Evolutionary conservation across 768 basidiomycete genomes (phyloP), one percentile per base, ranked within the genome.

Genomic region (Serendipita sp.): DNA sequence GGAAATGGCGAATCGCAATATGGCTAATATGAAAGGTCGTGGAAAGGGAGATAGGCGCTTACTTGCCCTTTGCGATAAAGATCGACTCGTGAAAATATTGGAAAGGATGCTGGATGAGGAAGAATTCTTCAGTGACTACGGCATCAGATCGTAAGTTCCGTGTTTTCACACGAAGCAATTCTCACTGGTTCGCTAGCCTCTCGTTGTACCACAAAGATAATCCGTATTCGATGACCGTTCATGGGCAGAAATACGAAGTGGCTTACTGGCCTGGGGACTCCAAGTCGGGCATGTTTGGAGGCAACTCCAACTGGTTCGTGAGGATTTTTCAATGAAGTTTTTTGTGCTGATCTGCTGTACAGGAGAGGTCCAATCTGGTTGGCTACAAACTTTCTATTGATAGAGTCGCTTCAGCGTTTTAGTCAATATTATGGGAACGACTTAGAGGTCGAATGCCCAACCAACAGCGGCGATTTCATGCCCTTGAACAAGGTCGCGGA

Each of bases 261-360:
- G 81, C 82, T 34, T 99, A 98, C 74, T 98, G 96, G 96, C 95
- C 96, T 0, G 96, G 94, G 7, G 96, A 99, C 71, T 97, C 95
- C 1, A 82, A 81, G 68, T 93, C 90, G 11, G 94, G 93, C 51
- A 99, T 99, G 95, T 95, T 96, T 72, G 92, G 93, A 61, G 91
- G 74, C 28, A 75, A 75, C 68, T 71, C 70, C 45, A 75, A 75
- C 67, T 73, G 72, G 72, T 67, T 69, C 61, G 70, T 68, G 60
- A 51, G 20, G 24, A 14, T 30, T 11, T 61, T 22, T 58, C 33
- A 42, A 61, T 44, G 61, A 33, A n/a, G 16, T 38, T 14, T 7
- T 63, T 31, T 64, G 31, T 65, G 41, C 62, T 44, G 43, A 64
- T 30, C 2, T 50, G 16, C 26, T 60, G 11, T 31, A 22, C 50